These are phyloP conservation scores for Acer campestre DNA, from an alignment of 345 rosid genomes.

Conservation along the genomic window DNA sequence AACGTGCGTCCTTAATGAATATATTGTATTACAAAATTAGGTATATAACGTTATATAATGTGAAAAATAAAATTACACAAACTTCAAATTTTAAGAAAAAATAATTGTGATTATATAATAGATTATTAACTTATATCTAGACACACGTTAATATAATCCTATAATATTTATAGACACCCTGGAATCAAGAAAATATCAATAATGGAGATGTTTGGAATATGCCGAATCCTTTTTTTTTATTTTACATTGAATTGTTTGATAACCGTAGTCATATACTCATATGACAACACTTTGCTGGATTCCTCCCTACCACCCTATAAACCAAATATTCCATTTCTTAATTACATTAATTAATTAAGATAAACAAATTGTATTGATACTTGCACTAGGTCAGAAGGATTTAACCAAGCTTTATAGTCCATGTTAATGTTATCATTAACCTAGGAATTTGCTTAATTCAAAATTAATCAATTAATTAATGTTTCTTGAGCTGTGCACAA, in stretches of 20 bases:
- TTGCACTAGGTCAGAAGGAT: neutral
- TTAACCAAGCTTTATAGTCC: neutral
- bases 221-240: no score
- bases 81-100: no score
- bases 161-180: neutral
- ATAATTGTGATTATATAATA: no score
- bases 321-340: slow-evolving; percentile 20
- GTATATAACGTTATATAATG: no score
- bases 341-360: neutral
- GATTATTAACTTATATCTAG: no score
- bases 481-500: slow-evolving; percentile 32
- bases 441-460: neutral
- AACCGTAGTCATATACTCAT: neutral
- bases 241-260: no score
- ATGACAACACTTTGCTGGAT: slow-evolving; percentile 4
- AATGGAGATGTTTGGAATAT: neutral
- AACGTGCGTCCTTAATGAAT: no score
- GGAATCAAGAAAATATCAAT: neutral
- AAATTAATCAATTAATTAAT: neutral
- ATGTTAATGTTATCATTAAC: slow-evolving; percentile 14
- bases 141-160: neutral
- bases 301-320: slow-evolving; percentile 27
- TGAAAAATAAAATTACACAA: no score
- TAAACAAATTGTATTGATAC: neutral
- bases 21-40: no score